Evolutionary conservation across 2,329 filamentous ascomycete genomes (phyloP).

Genomic region (Aspergillus fischeri): DNA sequence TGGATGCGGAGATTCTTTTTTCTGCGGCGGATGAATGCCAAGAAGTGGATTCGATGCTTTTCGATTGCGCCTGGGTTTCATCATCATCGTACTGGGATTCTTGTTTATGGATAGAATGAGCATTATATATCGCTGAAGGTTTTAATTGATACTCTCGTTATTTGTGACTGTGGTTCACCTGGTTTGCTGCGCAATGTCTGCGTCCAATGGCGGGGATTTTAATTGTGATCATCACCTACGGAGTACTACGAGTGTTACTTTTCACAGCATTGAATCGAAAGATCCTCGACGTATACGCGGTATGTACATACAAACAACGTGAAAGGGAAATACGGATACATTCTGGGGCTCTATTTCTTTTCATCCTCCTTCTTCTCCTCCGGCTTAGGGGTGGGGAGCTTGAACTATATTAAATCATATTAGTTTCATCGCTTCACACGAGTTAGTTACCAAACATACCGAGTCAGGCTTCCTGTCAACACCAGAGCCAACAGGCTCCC

Average conservation of each 20-base stretch:
- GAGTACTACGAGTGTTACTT: neutral
- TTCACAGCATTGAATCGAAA: constrained; percentile 21
- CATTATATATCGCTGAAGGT: too few species aligned
- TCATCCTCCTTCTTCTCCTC: constrained; percentile 78
- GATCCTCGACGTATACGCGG: constrained; percentile 23
- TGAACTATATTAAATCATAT: constrained; percentile 57
- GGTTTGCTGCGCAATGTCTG: neutral
- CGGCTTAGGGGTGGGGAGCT: constrained; percentile 90
- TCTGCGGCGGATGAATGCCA: constrained; percentile 2
- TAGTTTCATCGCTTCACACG: neutral
- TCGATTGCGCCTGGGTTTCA: neutral
- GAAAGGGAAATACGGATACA: constrained; percentile 35
- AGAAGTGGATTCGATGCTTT: constrained; percentile 2
- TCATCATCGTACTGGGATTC: neutral
- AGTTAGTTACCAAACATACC: constrained; percentile 39
- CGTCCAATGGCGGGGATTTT: neutral
- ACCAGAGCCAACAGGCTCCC: constrained; percentile 68
- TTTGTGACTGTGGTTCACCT: neutral
- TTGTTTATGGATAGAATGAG: neutral
- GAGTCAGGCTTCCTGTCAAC: constrained; percentile 72
- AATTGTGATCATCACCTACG: neutral
- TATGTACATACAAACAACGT: constrained; percentile 38
- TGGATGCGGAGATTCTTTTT: neutral
- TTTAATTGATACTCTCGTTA: too few species aligned
- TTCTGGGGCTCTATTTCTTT: constrained; percentile 68